These are phyloP conservation scores for Fusarium udum DNA, from an alignment of 2,329 filamentous ascomycete genomes.

Conservation along the genomic window DNA sequence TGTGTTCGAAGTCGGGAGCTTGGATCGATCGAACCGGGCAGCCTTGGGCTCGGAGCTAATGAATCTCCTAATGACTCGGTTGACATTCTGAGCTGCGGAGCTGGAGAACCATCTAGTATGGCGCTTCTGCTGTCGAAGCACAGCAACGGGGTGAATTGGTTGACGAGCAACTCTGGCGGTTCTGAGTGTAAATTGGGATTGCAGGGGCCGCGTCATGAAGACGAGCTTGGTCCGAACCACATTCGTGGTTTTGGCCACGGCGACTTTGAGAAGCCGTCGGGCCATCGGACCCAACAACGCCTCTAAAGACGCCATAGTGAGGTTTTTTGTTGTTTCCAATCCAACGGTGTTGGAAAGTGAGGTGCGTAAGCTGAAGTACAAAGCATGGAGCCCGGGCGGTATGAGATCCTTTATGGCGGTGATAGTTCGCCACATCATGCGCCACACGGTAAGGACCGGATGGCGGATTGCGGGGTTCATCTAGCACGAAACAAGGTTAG, in stretches of 20 bases:
- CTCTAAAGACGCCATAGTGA: constrained; percentile 64
- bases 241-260: constrained; percentile 61
- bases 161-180: constrained; percentile 55
- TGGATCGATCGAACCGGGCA: constrained; percentile 57
- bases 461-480: constrained; percentile 38
- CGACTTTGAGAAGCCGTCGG: constrained; percentile 63
- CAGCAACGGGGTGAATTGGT: constrained; percentile 63
- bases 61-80: constrained; percentile 60
- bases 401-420: constrained; percentile 40
- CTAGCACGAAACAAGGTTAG: constrained; percentile 40
- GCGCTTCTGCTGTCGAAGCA: constrained; percentile 59
- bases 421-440: constrained; percentile 46
- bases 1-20: constrained; percentile 60
- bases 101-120: constrained; percentile 61
- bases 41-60: constrained; percentile 55
- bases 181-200: constrained; percentile 56
- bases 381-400: constrained; percentile 18
- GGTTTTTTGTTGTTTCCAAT: constrained; percentile 36
- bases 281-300: constrained; percentile 66
- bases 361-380: constrained; percentile 31
- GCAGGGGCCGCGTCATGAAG: constrained; percentile 55
- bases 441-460: constrained; percentile 45
- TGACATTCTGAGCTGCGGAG: constrained; percentile 53
- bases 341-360: constrained; percentile 33
- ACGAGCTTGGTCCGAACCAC: constrained; percentile 61